A percentile compares a stretch with the other conserved stretches of the same genome.
Conservation (phyloP, 805 yeast species). For the Sugiyamaella mastotermitis region DNA sequence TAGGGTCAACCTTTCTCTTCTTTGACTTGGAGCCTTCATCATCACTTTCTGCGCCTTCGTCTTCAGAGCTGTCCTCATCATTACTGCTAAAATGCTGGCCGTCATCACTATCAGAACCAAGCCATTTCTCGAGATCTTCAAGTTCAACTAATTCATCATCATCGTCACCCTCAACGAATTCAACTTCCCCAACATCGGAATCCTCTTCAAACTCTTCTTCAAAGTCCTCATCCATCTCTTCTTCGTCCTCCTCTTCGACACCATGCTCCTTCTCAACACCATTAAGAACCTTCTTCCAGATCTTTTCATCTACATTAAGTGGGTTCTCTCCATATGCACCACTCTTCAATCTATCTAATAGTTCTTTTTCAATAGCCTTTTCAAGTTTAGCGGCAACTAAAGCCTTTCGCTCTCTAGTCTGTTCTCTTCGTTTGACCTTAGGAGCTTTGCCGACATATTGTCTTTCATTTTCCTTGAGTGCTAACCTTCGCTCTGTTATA, state of each 20-base stretch:
- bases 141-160: slow-evolving; percentile 71
- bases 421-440: slow-evolving; percentile 92
- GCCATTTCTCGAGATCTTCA: slow-evolving; percentile 90
- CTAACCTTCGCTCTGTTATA: slow-evolving; percentile 88
- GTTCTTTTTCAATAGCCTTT: slow-evolving; percentile 92
- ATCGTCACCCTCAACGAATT: slow-evolving; percentile 85
- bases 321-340: slow-evolving; percentile 99
- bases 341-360: slow-evolving; percentile 87
- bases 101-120: slow-evolving; percentile 39
- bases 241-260: slow-evolving; percentile 46
- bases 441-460: slow-evolving; percentile 89
- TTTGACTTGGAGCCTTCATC: slow-evolving; percentile 34
- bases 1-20: slow-evolving; percentile 19
- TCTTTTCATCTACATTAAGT: slow-evolving; percentile 88
- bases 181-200: slow-evolving; percentile 63
- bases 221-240: slow-evolving; percentile 43
- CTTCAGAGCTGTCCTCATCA: slow-evolving; percentile 34
- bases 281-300: slow-evolving; percentile 88
- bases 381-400: slow-evolving; percentile 95
- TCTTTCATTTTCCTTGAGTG: slow-evolving; percentile 85
- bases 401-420: slow-evolving; percentile 92
- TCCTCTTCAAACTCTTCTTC: slow-evolving; percentile 46
- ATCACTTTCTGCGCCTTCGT: slow-evolving; percentile 31
- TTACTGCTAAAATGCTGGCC: slow-evolving; percentile 15
- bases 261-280: slow-evolving; percentile 65